A percentile compares a stretch with the other conserved stretches of the same genome.
Conservation (phyloP, 1,284 basidiomycete species). For the Coniferiporia sulphurascens region DNA sequence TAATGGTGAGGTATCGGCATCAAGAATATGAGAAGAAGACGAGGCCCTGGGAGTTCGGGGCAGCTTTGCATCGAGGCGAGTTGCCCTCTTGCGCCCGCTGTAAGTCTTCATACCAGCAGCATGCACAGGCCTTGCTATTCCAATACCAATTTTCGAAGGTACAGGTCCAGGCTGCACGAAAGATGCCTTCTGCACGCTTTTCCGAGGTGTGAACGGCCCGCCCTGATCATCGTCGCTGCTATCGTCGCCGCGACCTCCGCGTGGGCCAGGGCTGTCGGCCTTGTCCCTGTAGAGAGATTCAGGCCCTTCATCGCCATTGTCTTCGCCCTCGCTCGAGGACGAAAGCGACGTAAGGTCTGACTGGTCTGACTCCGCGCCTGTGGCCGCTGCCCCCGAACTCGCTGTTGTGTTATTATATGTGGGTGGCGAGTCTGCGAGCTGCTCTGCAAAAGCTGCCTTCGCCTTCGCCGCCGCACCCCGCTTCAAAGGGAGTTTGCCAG, state of each 20-base stretch:
- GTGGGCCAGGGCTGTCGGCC: not conserved
- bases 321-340: not conserved
- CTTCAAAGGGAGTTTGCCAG: not conserved
- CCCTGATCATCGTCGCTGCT: not conserved
- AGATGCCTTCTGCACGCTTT: not conserved
- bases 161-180: not conserved
- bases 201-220: not conserved
- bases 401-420: not conserved
- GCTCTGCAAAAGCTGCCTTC: not conserved
- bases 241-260: not conserved
- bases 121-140: constrained; percentile 5
- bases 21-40: not conserved
- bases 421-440: not conserved
- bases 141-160: constrained; percentile 10
- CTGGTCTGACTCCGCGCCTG: not conserved
- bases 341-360: not conserved
- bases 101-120: constrained; percentile 12
- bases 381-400: not conserved
- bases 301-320: not conserved
- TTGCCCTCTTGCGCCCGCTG: not conserved
- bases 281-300: not conserved
- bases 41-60: not conserved
- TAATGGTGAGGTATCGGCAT: constrained; percentile 20
- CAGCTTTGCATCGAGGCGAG: not conserved
- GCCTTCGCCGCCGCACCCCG: constrained; percentile 1